phyloP scores from a whole-genome alignment of 345 rosid genomes.

The Rhizophora apiculata region DNA sequence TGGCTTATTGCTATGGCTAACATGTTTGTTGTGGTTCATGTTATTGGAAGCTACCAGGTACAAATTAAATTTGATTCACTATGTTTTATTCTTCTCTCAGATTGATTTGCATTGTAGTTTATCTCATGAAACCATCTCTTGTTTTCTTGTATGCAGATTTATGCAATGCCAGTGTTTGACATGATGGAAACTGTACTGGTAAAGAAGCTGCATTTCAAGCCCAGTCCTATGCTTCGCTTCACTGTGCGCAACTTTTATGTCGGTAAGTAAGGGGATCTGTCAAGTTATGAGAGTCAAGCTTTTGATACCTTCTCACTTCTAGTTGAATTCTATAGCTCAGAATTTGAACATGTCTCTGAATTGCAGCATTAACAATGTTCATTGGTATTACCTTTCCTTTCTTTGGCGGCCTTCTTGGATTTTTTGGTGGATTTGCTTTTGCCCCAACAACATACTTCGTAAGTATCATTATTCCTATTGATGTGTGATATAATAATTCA shows the following conservation, averaged over 20 bases:
- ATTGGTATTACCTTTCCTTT: slow-evolving; percentile 30
- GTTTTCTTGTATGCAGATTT: slow-evolving; percentile 13
- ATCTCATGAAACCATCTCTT: neutral
- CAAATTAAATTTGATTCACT: neutral
- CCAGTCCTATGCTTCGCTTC: slow-evolving; percentile 20
- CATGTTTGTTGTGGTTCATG: slow-evolving; percentile 33
- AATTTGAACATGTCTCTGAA: neutral
- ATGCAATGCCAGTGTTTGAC: slow-evolving; percentile 36
- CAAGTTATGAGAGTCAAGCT: neutral
- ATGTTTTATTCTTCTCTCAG: neutral
- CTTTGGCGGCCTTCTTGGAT: slow-evolving; percentile 27
- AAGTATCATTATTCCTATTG: slow-evolving; percentile 1
- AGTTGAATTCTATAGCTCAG: neutral
- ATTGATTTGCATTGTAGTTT: neutral
- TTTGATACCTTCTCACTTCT: neutral
- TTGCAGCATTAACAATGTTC: slow-evolving; percentile 30
- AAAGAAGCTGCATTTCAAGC: slow-evolving; percentile 24
- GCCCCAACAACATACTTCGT: slow-evolving; percentile 35
- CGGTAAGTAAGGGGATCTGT: slow-evolving; percentile 12
- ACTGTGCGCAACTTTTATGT: slow-evolving; percentile 21
- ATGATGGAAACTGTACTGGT: slow-evolving; percentile 29
- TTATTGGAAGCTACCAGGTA: slow-evolving; percentile 36
- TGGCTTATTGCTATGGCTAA: slow-evolving; percentile 36
- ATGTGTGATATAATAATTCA: neutral
- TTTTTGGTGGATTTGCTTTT: slow-evolving; percentile 36